Evolutionary conservation across 2,329 filamentous ascomycete species (phyloP).

Genomic region (Fusarium sp.): DNA sequence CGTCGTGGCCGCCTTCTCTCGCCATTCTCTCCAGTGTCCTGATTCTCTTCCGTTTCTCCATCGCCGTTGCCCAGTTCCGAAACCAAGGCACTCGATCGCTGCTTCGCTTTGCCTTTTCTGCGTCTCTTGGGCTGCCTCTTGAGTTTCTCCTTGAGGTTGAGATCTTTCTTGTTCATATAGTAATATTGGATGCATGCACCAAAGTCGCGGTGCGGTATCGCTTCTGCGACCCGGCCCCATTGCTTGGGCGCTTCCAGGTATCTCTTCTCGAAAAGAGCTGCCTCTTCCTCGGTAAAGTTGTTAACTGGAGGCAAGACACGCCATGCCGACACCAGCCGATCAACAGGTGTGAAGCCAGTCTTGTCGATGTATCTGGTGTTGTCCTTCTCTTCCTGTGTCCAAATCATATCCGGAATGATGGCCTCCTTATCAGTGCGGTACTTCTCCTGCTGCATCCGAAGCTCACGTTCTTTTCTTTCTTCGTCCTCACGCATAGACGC

Average conservation of each 20-base stretch:
- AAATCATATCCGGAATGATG: slow-evolving; percentile 75
- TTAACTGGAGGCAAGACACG: slow-evolving; percentile 77
- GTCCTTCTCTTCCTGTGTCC: slow-evolving; percentile 68
- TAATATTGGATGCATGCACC: slow-evolving; percentile 87
- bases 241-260: slow-evolving; percentile 84
- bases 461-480: slow-evolving; percentile 74
- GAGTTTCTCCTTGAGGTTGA: slow-evolving; percentile 80
- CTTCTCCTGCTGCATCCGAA: slow-evolving; percentile 72
- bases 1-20: slow-evolving; percentile 70
- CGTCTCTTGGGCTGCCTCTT: slow-evolving; percentile 71
- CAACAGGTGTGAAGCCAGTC: slow-evolving; percentile 71
- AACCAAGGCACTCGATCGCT: slow-evolving; percentile 71
- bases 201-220: slow-evolving; percentile 74
- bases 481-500: slow-evolving; percentile 78
- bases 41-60: slow-evolving; percentile 65
- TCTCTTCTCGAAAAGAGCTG: slow-evolving; percentile 75
- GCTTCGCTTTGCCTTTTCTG: slow-evolving; percentile 68
- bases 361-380: slow-evolving; percentile 71
- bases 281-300: slow-evolving; percentile 79
- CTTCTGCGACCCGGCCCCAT: slow-evolving; percentile 80
- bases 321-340: slow-evolving; percentile 75
- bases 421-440: slow-evolving; percentile 83
- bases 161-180: slow-evolving; percentile 80
- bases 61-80: slow-evolving; percentile 72
- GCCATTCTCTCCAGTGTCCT: slow-evolving; percentile 68